These are phyloP conservation scores for Eutrema japonicum DNA, from an alignment of 345 rosid genomes.

Conservation along the genomic window DNA sequence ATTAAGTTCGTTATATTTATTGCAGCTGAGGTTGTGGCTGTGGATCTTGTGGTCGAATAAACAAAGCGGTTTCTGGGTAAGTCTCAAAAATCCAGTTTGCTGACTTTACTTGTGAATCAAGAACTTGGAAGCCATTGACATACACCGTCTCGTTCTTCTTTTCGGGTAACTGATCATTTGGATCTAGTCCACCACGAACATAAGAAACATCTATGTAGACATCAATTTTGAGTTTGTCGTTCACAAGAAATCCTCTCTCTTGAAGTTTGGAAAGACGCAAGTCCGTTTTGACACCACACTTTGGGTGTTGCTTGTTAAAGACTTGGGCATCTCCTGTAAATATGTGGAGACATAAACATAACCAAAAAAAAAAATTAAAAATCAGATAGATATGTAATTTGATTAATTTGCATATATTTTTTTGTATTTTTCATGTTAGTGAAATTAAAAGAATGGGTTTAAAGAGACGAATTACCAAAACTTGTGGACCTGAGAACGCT, in stretches of 20 bases:
- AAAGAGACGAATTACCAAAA: not conserved
- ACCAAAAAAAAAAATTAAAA: not conserved
- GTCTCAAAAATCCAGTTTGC: conserved; percentile 2
- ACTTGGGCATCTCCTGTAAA: not conserved
- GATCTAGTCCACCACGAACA: not conserved
- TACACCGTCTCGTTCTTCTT: not conserved
- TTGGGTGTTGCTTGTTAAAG: not conserved
- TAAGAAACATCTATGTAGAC: not conserved
- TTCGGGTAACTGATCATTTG: not conserved
- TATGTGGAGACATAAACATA: not conserved
- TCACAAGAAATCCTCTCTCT: not conserved
- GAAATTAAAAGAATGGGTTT: not conserved
- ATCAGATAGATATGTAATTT: not conserved
- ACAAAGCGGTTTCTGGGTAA: conserved; percentile 11
- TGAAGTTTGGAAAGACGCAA: conserved; percentile 10
- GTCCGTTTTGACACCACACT: not conserved
- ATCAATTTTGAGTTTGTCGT: conserved; percentile 7
- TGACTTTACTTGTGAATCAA: conserved; percentile 6
- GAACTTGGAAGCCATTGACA: conserved; percentile 28
- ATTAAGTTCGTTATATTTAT: too few species aligned
- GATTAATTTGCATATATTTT: not conserved
- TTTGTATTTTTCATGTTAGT: not conserved
- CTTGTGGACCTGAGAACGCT: not conserved
- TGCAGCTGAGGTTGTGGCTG: not conserved
- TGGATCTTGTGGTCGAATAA: conserved; percentile 22